Conservation (phyloP, 129 eudicot genomes). For the carrot (Daucus carota) region DH1_v3.0 NC_030388.2:1183501-1184000, state of each 20-base stretch:
- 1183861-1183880: background rate
- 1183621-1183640: too few species aligned
- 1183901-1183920: conserved; percentile 50
- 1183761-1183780: background rate
- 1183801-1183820: background rate
- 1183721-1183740: background rate
- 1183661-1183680: too few species aligned
- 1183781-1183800: background rate
- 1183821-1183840: background rate
- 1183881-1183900: conserved; percentile 7
- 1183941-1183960: conserved; percentile 55
- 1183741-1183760: background rate
- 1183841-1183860: too few species aligned
- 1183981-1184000: conserved; percentile 90
- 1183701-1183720: background rate
- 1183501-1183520: too few species aligned
- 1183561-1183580: too few species aligned
- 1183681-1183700: background rate
- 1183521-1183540: too few species aligned
- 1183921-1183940: conserved; percentile 57
- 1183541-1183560: too few species aligned
- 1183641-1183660: too few species aligned
- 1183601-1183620: too few species aligned
- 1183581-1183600: too few species aligned
- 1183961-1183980: conserved; percentile 86